These are phyloP conservation scores for Hemisphaericaspora xylofermentans DNA, from an alignment of 1,139 yeast genomes.

Conservation along the genomic window DNA sequence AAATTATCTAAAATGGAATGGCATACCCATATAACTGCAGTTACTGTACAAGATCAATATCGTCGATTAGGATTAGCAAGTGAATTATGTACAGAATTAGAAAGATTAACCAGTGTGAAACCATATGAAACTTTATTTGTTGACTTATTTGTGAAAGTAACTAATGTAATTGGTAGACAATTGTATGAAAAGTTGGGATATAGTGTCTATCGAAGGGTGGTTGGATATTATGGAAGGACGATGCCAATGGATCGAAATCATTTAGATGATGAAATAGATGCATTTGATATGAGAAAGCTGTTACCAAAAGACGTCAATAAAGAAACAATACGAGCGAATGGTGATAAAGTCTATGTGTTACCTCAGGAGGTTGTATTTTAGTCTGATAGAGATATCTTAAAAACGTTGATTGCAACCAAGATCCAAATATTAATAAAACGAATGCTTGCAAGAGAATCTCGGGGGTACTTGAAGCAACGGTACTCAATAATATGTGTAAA, in stretches of 20 bases:
- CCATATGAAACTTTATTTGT: slow-evolving; percentile 79
- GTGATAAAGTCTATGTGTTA: slow-evolving; percentile 54
- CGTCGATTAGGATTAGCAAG: slow-evolving; percentile 86
- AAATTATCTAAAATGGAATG: slow-evolving; percentile 62
- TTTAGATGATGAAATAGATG: slow-evolving; percentile 71
- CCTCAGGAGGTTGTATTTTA: slow-evolving; percentile 62
- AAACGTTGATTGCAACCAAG: no score
- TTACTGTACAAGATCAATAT: slow-evolving; percentile 80
- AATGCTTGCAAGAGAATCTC: no score
- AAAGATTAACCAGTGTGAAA: slow-evolving; percentile 60
- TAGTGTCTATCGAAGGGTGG: slow-evolving; percentile 78
- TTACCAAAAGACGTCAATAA: slow-evolving; percentile 52
- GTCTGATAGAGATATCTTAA: no score
- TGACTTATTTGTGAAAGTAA: slow-evolving; percentile 87
- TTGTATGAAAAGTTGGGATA: slow-evolving; percentile 87
- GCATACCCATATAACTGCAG: slow-evolving; percentile 98
- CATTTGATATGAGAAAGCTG: slow-evolving; percentile 80
- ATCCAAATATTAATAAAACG: no score
- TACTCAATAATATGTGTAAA: no score
- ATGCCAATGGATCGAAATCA: slow-evolving; percentile 46
- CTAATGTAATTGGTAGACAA: slow-evolving; percentile 75
- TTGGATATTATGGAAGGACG: slow-evolving; percentile 76
- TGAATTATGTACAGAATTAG: slow-evolving; percentile 69
- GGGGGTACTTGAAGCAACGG: no score
- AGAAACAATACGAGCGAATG: slow-evolving; percentile 57